Conservation (phyloP, 306 rosid species). For the Geum urbanum region DNA sequence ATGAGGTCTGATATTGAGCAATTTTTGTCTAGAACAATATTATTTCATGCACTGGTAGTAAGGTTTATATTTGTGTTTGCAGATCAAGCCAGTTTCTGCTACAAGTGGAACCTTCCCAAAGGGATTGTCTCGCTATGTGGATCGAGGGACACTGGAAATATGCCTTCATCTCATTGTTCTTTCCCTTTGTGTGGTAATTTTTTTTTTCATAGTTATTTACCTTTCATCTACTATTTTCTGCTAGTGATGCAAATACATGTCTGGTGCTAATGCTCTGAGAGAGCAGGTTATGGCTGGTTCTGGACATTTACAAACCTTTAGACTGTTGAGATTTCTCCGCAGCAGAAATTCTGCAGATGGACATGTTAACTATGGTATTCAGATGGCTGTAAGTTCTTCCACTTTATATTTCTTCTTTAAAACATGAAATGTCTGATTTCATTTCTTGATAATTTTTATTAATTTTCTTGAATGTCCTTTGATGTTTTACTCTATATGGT, state of each 20-base stretch:
- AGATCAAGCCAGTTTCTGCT: constrained; percentile 80
- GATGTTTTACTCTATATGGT: neutral
- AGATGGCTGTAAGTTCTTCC: constrained; percentile 86
- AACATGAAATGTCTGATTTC: neutral
- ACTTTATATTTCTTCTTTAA: neutral
- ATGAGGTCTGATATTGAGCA: constrained; percentile 57
- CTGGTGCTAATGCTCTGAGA: constrained; percentile 30
- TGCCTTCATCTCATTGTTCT: constrained; percentile 91
- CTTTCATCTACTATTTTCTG: neutral
- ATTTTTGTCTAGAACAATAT: too few relatives aligned
- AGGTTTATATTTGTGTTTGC: constrained; percentile 20
- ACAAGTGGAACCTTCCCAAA: constrained; percentile 64
- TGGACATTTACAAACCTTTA: constrained; percentile 89
- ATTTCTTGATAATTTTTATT: neutral
- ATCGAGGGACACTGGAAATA: constrained; percentile 85
- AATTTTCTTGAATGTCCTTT: neutral
- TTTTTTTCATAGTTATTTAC: constrained; percentile 2
- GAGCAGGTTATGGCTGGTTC: constrained; percentile 97
- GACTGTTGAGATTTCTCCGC: constrained; percentile 76
- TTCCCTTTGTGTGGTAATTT: constrained; percentile 82
- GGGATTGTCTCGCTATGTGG: constrained; percentile 81
- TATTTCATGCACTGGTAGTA: neutral
- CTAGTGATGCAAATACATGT: constrained; percentile 15
- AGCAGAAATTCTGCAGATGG: constrained; percentile 89
- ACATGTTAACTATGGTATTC: constrained; percentile 84